Base-by-base conservation (phyloP, 83 land plant genomes). In the Thuja plicata region DNA sequence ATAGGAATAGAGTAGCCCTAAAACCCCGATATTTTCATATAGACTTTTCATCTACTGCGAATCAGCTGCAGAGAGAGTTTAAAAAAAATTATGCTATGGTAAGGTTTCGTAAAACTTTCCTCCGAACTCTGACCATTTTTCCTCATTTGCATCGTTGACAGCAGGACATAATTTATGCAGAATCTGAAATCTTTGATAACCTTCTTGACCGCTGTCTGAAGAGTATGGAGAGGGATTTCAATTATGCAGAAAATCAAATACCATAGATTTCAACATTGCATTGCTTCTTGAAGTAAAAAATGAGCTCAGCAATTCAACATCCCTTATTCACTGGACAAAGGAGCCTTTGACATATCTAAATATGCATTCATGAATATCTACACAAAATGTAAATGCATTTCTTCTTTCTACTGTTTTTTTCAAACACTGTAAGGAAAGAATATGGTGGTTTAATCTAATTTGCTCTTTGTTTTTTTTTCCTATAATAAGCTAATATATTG, bases 201-300 rank as follows among this genome's bases (percentile, higher is more conserved):
- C 90, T 87, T 9, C 87, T 87, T 8, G 92, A 86, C 71, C 62
- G 92, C 38, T 91, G 93, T 86, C 57, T 93, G 89, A 90, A 73
- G 71, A 92, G 89, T 48, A 92, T 93, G 94, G 93, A 93, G 87
- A 87, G 93, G 52, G 94, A 93, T 17, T 93, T 90, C 73, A 93
- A 93, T 87, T 93, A 92, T 73, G 94, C 91, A n/a, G 94, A 93
- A 55, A 93, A 93, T 82, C 94, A 93, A 50, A 83, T 93, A 12
- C 88, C 89, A 19, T 74, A 90, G 76, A 87, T 89, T 19, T 88
- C 40, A 38, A 38, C 1, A 38, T 38, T 91, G 81, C 89, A 62
- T 87, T 77, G 19, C 94, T 94, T 27, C 87, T 94, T 87, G 90
- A 91, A 50, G 66, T 37, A 2, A 89, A 89, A 16, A 91, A 93